Conservation (phyloP, 805 yeast genomes). For the Metschnikowia similis region DNA sequence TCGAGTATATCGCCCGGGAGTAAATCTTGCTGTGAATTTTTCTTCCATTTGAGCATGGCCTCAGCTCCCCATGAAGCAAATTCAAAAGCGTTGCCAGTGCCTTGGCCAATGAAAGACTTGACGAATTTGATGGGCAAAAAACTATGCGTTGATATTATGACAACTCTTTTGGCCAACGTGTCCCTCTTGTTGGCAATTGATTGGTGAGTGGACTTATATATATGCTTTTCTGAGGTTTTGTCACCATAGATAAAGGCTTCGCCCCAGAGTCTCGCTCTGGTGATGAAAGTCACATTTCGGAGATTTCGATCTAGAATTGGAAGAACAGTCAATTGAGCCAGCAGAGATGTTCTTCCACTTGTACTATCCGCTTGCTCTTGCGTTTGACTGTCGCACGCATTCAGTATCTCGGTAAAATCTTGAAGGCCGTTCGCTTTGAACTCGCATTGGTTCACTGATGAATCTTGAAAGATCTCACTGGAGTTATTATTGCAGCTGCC, state of each 20-base stretch:
- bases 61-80: background rate
- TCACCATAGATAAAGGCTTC: constrained; percentile 16
- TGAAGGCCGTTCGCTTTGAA: background rate
- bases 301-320: constrained; percentile 18
- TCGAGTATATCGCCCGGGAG: background rate
- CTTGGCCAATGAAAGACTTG: constrained; percentile 31
- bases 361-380: background rate
- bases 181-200: constrained; percentile 7
- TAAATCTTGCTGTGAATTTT: background rate
- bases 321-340: constrained; percentile 2
- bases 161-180: constrained; percentile 16
- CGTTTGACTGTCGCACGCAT: background rate
- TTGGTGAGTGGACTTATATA: constrained; percentile 9
- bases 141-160: constrained; percentile 36
- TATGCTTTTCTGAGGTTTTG: constrained; percentile 13
- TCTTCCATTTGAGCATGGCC: background rate
- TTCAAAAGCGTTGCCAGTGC: constrained; percentile 31
- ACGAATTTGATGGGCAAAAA: constrained; percentile 40
- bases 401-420: background rate
- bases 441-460: background rate
- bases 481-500: background rate
- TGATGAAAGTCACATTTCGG: constrained; percentile 18
- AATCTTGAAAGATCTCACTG: background rate
- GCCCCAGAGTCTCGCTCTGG: constrained; percentile 18
- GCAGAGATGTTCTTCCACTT: background rate